Evolutionary conservation across 2,329 filamentous ascomycete genomes (phyloP).

Genomic region (Tolypocladium tropicale): DNA sequence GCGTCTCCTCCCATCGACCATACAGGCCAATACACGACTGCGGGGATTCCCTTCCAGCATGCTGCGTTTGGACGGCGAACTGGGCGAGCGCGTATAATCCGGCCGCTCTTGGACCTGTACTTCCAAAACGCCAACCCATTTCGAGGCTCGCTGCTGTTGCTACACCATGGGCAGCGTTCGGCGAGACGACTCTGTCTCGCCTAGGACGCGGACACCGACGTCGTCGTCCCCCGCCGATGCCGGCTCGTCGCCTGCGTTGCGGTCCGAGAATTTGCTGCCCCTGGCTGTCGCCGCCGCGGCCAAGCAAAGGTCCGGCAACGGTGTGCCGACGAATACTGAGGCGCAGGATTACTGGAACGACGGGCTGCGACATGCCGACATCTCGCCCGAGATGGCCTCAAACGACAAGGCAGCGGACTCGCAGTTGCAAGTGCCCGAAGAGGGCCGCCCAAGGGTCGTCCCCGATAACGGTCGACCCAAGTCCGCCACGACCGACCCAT

Average conservation of each 20-base stretch:
- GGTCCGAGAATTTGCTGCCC: conserved; percentile 4
- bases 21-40: not conserved
- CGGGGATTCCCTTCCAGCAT: not conserved
- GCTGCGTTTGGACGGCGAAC: not conserved
- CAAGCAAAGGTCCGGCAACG: not conserved
- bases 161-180: conserved; percentile 4
- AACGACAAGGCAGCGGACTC: not conserved
- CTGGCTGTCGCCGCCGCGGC: conserved; percentile 1
- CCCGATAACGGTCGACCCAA: conserved; percentile 1
- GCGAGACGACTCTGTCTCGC: conserved; percentile 9
- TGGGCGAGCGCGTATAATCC: not conserved
- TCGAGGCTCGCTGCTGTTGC: not conserved
- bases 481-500: not conserved
- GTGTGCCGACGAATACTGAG: not conserved
- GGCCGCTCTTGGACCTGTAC: not conserved
- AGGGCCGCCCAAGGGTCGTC: not conserved
- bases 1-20: not conserved
- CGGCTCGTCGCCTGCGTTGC: conserved; percentile 3
- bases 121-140: not conserved
- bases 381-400: not conserved
- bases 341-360: conserved; percentile 10
- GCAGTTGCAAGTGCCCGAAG: not conserved
- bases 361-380: conserved; percentile 5
- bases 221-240: conserved; percentile 4
- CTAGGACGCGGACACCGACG: conserved; percentile 7